Evolutionary conservation across 1,139 yeast species (phyloP).

Genomic region (Taphrina pruni): DNA sequence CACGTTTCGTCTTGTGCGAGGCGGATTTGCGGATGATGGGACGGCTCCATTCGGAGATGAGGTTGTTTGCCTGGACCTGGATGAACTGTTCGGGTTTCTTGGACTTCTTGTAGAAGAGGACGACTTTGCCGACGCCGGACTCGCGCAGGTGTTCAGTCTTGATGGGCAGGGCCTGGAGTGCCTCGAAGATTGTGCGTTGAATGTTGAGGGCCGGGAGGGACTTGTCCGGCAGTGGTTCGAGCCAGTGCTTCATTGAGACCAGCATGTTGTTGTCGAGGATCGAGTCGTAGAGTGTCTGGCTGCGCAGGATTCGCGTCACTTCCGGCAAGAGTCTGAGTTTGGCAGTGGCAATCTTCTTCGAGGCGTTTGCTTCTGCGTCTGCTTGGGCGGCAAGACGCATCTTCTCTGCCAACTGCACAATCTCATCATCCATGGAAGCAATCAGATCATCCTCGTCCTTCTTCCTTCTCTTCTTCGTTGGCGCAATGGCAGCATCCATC

Average conservation of each 20-base stretch:
- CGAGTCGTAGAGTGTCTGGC: constrained; percentile 72
- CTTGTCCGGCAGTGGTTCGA: constrained; percentile 97
- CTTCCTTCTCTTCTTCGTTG: constrained; percentile 57
- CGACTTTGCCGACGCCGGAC: constrained; percentile 90
- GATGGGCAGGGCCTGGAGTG: constrained; percentile 80
- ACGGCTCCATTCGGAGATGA: constrained; percentile 81
- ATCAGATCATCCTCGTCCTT: constrained; percentile 90
- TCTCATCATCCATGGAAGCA: constrained; percentile 90
- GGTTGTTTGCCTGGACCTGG: constrained; percentile 84
- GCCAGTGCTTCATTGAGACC: constrained; percentile 94
- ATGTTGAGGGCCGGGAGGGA: constrained; percentile 96
- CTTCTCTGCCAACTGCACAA: constrained; percentile 77
- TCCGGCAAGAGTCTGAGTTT: constrained; percentile 81
- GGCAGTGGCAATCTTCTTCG: constrained; percentile 79
- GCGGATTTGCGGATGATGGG: constrained; percentile 96
- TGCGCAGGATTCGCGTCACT: constrained; percentile 75
- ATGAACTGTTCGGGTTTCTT: constrained; percentile 85
- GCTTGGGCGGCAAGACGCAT: constrained; percentile 93
- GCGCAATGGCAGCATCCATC: constrained; percentile 76
- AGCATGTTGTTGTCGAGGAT: constrained; percentile 90
- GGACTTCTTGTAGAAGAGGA: constrained; percentile 90
- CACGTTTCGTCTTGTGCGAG: constrained; percentile 85
- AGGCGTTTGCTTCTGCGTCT: constrained; percentile 78
- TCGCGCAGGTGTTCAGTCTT: constrained; percentile 95
- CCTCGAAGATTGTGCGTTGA: constrained; percentile 80